These are phyloP conservation scores for Nigrospora oryzae DNA, from an alignment of 2,329 filamentous ascomycete genomes.

Conservation along the genomic window DNA sequence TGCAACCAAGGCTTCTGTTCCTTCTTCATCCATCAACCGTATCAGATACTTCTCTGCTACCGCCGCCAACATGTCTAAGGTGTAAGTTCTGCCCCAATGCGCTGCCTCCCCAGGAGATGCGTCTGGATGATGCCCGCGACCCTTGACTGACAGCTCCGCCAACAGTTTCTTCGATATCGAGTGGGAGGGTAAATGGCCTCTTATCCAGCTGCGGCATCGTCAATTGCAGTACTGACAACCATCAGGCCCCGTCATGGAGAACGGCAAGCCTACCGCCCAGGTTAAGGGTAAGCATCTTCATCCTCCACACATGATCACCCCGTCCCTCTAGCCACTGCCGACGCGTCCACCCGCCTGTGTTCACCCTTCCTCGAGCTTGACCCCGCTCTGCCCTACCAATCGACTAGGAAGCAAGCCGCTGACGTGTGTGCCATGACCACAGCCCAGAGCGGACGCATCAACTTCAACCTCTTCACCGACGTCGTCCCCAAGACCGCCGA, in stretches of 20 bases:
- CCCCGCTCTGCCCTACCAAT: slow-evolving; percentile 7
- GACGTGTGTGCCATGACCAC: slow-evolving; percentile 6
- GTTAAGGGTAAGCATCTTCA: slow-evolving; percentile 48
- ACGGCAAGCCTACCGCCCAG: slow-evolving; percentile 42
- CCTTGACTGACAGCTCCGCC: slow-evolving; percentile 11
- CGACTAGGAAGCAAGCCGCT: neutral
- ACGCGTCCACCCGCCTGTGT: slow-evolving; percentile 2
- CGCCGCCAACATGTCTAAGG: slow-evolving; percentile 66
- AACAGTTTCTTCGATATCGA: slow-evolving; percentile 61
- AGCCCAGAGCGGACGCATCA: slow-evolving; percentile 74
- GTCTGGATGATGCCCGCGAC: no score
- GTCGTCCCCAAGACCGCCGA: slow-evolving; percentile 79
- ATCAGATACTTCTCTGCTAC: slow-evolving; percentile 46
- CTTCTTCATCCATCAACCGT: slow-evolving; percentile 17
- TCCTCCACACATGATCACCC: slow-evolving; percentile 6
- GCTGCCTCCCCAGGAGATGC: slow-evolving; percentile 5
- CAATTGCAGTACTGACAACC: neutral
- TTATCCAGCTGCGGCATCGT: no score
- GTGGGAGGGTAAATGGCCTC: slow-evolving; percentile 48
- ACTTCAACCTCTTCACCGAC: slow-evolving; percentile 81
- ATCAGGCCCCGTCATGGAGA: slow-evolving; percentile 50
- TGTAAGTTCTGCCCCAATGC: slow-evolving; percentile 41
- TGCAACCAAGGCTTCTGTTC: slow-evolving; percentile 25
- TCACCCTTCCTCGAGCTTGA: slow-evolving; percentile 1
- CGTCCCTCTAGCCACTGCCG: neutral